Evolutionary conservation across 2,329 filamentous ascomycete genomes (phyloP).

Genomic region (Colletotrichum falcatum): DNA sequence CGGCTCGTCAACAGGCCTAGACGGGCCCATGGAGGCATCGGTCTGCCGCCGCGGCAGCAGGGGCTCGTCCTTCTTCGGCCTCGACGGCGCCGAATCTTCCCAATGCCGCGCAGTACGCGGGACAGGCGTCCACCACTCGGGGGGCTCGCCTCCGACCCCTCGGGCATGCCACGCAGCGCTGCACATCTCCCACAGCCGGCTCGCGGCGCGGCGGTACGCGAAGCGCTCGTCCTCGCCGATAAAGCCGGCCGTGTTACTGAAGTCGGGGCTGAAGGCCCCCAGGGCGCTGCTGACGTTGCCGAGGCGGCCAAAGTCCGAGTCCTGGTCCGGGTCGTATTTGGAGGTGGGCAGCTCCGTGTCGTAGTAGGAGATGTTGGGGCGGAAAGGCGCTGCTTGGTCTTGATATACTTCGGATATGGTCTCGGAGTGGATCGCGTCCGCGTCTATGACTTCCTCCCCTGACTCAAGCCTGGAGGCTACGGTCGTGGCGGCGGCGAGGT

Average conservation of each 20-base stretch:
- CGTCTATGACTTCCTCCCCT: conserved; percentile 42
- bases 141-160: conserved; percentile 52
- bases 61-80: conserved; percentile 25
- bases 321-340: conserved; percentile 67
- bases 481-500: conserved; percentile 6
- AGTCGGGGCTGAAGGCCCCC: conserved; percentile 64
- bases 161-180: conserved; percentile 77
- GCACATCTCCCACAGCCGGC: conserved; percentile 86
- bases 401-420: conserved; percentile 77
- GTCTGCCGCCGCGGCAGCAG: background rate
- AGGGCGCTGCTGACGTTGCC: conserved; percentile 30
- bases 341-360: conserved; percentile 58
- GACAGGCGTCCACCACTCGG: conserved; percentile 72
- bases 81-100: conserved; percentile 60
- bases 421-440: conserved; percentile 57
- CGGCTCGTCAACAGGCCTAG: conserved; percentile 51
- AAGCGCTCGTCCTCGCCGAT: conserved; percentile 87
- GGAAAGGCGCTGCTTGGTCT: conserved; percentile 80
- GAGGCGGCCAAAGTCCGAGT: conserved; percentile 64
- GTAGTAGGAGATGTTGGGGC: conserved; percentile 81
- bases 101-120: conserved; percentile 73
- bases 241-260: conserved; percentile 74
- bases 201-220: conserved; percentile 81
- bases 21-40: conserved; percentile 39
- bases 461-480: background rate